These are phyloP conservation scores for Linum lewisii DNA, from an alignment of 345 rosid species.

Conservation along the genomic window DNA sequence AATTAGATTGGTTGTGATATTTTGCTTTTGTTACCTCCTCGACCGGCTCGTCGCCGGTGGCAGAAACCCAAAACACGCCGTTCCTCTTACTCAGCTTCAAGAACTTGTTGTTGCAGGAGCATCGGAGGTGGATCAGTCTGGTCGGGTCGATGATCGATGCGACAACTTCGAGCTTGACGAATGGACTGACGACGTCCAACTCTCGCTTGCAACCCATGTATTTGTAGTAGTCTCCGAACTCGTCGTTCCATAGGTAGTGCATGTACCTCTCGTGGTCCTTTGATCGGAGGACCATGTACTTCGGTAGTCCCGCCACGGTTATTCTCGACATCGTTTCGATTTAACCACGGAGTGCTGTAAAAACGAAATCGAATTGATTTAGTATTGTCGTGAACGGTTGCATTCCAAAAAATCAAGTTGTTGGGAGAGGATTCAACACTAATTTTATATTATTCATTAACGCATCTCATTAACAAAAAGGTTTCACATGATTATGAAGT, in stretches of 20 bases:
- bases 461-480: too few relatives aligned
- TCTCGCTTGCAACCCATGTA: not conserved
- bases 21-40: too few relatives aligned
- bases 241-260: not conserved
- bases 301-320: not conserved
- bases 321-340: not conserved
- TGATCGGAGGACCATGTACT: not conserved
- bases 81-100: not conserved
- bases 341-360: too few relatives aligned
- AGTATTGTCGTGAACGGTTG: too few relatives aligned
- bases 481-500: too few relatives aligned
- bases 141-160: not conserved
- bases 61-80: not conserved
- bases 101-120: not conserved
- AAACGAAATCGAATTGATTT: too few relatives aligned
- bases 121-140: not conserved
- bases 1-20: too few relatives aligned
- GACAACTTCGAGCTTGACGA: not conserved
- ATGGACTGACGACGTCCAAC: not conserved
- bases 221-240: not conserved
- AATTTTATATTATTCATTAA: too few relatives aligned
- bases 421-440: too few relatives aligned
- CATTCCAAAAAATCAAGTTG: too few relatives aligned
- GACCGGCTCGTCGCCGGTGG: too few relatives aligned
- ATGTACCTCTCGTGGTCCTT: not conserved